A percentile compares a stretch with the other conserved stretches of the same genome.
Evolutionary conservation across 73 alveolate species (phyloP).

Genomic region (Tetrahymena malaccensis): DNA sequence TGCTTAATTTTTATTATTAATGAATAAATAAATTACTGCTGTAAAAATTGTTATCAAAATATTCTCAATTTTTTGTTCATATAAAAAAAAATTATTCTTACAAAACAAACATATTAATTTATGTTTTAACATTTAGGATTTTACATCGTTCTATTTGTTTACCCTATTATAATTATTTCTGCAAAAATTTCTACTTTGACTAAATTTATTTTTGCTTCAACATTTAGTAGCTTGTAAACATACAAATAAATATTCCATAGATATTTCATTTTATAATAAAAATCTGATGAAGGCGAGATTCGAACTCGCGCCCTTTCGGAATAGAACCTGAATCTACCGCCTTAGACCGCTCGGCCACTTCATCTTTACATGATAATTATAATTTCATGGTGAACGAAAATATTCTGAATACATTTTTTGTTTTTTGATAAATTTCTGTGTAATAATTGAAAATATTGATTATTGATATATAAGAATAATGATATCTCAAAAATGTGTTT

Average conservation of each 20-base stretch:
- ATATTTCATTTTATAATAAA: background rate
- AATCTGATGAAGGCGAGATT: background rate
- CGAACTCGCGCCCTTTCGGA: slow-evolving; percentile 5
- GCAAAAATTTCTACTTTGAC: too few species aligned
- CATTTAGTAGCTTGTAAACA: too few species aligned
- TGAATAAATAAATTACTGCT: too few species aligned
- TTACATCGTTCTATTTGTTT: too few species aligned
- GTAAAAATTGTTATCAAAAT: too few species aligned
- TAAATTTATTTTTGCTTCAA: too few species aligned
- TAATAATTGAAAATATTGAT: background rate
- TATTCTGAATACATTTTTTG: background rate
- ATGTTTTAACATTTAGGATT: too few species aligned
- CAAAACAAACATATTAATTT: too few species aligned
- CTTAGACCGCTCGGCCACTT: slow-evolving; percentile 4
- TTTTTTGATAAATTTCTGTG: background rate
- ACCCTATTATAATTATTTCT: too few species aligned
- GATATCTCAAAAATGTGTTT: too few species aligned
- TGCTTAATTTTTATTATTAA: background rate
- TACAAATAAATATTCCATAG: too few species aligned
- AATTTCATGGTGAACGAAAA: background rate
- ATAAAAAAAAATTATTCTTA: background rate
- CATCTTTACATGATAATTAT: background rate
- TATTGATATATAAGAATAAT: background rate
- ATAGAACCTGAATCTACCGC: slow-evolving; percentile 1
- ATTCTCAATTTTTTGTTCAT: background rate